These are phyloP conservation scores for Leccinum obscurum DNA, from an alignment of 768 basidiomycete species.

Conservation along the genomic window DNA sequence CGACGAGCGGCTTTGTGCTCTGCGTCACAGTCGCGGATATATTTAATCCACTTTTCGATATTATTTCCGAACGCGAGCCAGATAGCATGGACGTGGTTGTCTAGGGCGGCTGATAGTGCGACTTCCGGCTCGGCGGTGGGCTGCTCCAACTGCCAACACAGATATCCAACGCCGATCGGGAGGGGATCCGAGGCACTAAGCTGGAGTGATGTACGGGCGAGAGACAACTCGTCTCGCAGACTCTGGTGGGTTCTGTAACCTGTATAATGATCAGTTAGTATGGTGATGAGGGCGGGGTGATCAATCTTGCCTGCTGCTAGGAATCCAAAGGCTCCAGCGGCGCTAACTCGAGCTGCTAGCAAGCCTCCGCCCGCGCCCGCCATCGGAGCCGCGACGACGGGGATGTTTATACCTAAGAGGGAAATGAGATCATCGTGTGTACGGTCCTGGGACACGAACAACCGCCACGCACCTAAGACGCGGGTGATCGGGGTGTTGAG, in stretches of 20 bases:
- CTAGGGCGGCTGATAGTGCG: slow-evolving; percentile 50
- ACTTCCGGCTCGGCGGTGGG: slow-evolving; percentile 38
- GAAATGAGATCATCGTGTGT: background rate
- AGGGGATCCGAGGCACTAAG: slow-evolving; percentile 34
- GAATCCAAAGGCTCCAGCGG: slow-evolving; percentile 78
- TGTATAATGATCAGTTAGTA: slow-evolving; percentile 22
- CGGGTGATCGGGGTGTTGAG: slow-evolving; percentile 46
- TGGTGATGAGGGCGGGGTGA: background rate
- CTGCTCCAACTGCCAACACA: slow-evolving; percentile 70
- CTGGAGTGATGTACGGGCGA: slow-evolving; percentile 49
- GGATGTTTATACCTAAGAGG: slow-evolving; percentile 51
- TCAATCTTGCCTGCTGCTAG: slow-evolving; percentile 52
- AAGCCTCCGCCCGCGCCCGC: slow-evolving; percentile 64
- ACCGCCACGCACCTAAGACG: slow-evolving; percentile 44
- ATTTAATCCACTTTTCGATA: slow-evolving; percentile 58
- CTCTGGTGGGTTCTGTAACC: slow-evolving; percentile 48
- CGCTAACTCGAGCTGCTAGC: slow-evolving; percentile 59
- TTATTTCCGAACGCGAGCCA: slow-evolving; percentile 76
- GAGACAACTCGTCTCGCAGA: slow-evolving; percentile 50
- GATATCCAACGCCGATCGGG: slow-evolving; percentile 73
- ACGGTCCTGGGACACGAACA: background rate
- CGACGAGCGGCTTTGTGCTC: slow-evolving; percentile 38
- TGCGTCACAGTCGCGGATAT: slow-evolving; percentile 55
- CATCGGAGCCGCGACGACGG: slow-evolving; percentile 71
- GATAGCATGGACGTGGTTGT: slow-evolving; percentile 58